These are phyloP conservation scores for Teunomyces cretensis DNA, from an alignment of 805 yeast species.

Conservation along the genomic window DNA sequence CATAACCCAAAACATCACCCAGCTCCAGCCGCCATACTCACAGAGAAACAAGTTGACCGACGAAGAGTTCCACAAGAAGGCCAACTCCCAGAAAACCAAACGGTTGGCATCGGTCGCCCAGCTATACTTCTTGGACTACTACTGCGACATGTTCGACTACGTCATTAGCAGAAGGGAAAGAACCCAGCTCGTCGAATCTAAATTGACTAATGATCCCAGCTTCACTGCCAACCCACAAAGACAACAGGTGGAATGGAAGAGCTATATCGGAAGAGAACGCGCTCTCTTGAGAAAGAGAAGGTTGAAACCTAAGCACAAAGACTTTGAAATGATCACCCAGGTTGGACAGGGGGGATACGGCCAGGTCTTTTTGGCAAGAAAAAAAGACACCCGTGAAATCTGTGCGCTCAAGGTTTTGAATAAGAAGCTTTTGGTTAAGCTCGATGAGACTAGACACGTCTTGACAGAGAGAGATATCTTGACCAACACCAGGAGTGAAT, in stretches of 20 bases:
- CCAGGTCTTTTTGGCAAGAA: constrained; percentile 93
- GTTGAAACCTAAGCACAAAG: constrained; percentile 89
- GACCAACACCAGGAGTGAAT: constrained; percentile 92
- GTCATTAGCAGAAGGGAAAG: constrained; percentile 85
- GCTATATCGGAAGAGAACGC: constrained; percentile 81
- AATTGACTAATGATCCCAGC: constrained; percentile 53
- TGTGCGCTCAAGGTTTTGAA: constrained; percentile 93
- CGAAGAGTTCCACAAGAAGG: constrained; percentile 55
- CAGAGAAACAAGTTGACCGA: constrained; percentile 20
- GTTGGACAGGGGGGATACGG: constrained; percentile 99
- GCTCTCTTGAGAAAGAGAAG: constrained; percentile 84
- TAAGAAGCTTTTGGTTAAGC: constrained; percentile 78
- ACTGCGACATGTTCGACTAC: constrained; percentile 94
- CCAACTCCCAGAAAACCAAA: constrained; percentile 73
- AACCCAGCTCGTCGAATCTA: constrained; percentile 63
- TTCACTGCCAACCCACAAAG: constrained; percentile 28
- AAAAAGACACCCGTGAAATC: constrained; percentile 90
- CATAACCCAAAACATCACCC: constrained; percentile 29
- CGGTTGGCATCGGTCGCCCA: constrained; percentile 90
- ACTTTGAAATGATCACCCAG: constrained; percentile 94
- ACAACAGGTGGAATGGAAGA: constrained; percentile 60
- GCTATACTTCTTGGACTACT: constrained; percentile 90
- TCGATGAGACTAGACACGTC: constrained; percentile 94
- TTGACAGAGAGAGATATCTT: constrained; percentile 94
- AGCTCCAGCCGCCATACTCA: constrained; percentile 27